Conservation (phyloP, 495 filamentous ascomycete species). For the Podospora anserina region DNA sequence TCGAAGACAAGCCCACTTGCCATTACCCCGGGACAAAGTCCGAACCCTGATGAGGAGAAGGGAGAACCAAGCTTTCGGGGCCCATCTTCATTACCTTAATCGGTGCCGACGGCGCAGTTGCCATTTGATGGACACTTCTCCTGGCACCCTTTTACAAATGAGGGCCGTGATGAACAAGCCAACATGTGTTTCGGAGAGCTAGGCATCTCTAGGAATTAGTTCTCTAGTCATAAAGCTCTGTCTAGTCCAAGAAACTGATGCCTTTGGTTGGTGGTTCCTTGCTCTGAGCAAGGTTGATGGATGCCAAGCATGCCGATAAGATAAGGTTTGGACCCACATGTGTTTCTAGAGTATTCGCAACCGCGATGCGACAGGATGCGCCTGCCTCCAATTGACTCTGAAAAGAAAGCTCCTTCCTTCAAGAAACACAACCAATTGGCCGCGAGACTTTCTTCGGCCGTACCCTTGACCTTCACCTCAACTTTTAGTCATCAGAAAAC, state of each 20-base stretch:
- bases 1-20: not conserved
- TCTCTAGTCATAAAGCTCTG: too few species aligned
- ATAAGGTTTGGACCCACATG: not conserved
- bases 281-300: too few species aligned
- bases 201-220: too few species aligned
- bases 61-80: not conserved
- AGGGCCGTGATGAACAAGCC: too few species aligned
- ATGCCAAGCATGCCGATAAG: not conserved
- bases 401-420: not conserved
- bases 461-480: not conserved
- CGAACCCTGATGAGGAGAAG: not conserved
- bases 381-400: not conserved
- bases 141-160: too few species aligned
- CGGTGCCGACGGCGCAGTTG: conserved; percentile 5
- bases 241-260: too few species aligned
- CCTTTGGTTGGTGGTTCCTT: too few species aligned
- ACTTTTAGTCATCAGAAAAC: not conserved
- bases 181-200: too few species aligned
- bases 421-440: not conserved
- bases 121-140: not conserved
- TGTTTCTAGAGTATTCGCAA: not conserved
- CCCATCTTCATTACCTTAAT: not conserved
- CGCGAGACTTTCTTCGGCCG: not conserved
- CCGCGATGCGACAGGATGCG: not conserved
- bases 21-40: not conserved